A percentile compares a stretch with the other conserved stretches of the same genome.
Evolutionary conservation across 371 early-diverging fungal species (phyloP).

Genomic region (Mortierella sp.): DNA sequence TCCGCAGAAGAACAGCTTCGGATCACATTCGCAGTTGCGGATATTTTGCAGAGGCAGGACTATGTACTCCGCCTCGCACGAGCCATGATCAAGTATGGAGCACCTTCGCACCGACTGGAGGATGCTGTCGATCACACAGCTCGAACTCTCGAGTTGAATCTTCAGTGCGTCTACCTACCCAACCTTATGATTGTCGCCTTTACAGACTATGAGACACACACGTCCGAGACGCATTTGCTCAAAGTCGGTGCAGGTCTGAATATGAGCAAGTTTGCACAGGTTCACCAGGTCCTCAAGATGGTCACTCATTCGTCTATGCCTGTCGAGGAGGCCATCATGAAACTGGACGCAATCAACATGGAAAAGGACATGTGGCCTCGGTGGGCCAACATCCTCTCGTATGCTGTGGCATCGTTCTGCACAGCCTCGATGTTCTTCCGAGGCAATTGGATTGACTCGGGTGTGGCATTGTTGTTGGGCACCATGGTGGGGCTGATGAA

Average conservation of each 20-base stretch:
- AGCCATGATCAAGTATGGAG: conserved; percentile 71
- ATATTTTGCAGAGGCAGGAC: conserved; percentile 67
- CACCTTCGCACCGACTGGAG: conserved; percentile 78
- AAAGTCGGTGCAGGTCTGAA: conserved; percentile 60
- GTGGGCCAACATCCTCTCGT: conserved; percentile 58
- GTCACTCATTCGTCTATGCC: conserved; percentile 55
- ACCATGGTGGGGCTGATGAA: conserved; percentile 62
- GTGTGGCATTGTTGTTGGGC: conserved; percentile 64
- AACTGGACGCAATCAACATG: conserved; percentile 61
- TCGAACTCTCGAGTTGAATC: conserved; percentile 62
- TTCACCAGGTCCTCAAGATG: conserved; percentile 58
- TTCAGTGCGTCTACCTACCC: conserved; percentile 65
- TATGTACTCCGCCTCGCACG: conserved; percentile 71
- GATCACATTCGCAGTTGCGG: conserved; percentile 61
- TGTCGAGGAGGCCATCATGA: conserved; percentile 60
- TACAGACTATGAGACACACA: conserved; percentile 71
- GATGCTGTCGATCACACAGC: conserved; percentile 64
- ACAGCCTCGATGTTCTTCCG: conserved; percentile 67
- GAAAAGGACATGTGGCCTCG: conserved; percentile 58
- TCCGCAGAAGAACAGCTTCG: conserved; percentile 62
- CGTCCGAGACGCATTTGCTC: conserved; percentile 73
- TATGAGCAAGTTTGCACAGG: conserved; percentile 63
- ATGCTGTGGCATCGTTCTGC: conserved; percentile 62
- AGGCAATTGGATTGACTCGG: conserved; percentile 68
- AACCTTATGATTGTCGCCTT: conserved; percentile 71